Conservation (phyloP, 202 grass and related monocot genomes). For the Musa balbisiana region DNA sequence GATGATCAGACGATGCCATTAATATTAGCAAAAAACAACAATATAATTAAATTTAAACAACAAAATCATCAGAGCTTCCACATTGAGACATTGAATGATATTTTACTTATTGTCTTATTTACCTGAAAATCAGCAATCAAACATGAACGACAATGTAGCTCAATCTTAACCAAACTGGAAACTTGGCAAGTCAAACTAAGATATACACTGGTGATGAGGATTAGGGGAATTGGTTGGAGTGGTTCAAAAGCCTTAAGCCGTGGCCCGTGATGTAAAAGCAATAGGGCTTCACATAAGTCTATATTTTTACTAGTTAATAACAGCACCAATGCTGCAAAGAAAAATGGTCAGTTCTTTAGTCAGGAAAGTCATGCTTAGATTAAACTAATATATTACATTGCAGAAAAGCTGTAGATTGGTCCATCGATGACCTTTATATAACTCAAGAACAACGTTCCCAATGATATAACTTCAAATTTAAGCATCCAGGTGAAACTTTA, state of each 20-base stretch:
- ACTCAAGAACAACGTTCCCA: too few relatives aligned
- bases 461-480: not conserved
- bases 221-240: not conserved
- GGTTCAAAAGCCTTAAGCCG: constrained; percentile 1
- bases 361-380: not conserved
- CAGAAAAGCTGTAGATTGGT: too few relatives aligned
- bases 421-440: too few relatives aligned
- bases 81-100: too few relatives aligned
- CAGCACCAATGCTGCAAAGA: too few relatives aligned
- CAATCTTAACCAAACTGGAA: not conserved
- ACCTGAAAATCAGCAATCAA: not conserved
- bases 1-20: not conserved
- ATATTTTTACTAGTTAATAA: too few relatives aligned
- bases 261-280: not conserved
- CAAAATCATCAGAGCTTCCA: not conserved
- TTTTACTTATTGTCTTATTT: too few relatives aligned
- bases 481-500: not conserved
- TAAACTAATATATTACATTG: too few relatives aligned
- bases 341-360: not conserved
- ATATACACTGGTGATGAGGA: not conserved
- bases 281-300: not conserved
- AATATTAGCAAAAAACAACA: not conserved
- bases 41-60: not conserved
- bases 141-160: not conserved
- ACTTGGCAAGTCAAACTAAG: not conserved